Percentiles rank a stretch among this genome's conserved stretches.
Conservation (phyloP, 148 eudicot genomes). For the Cornus kousa region DNA sequence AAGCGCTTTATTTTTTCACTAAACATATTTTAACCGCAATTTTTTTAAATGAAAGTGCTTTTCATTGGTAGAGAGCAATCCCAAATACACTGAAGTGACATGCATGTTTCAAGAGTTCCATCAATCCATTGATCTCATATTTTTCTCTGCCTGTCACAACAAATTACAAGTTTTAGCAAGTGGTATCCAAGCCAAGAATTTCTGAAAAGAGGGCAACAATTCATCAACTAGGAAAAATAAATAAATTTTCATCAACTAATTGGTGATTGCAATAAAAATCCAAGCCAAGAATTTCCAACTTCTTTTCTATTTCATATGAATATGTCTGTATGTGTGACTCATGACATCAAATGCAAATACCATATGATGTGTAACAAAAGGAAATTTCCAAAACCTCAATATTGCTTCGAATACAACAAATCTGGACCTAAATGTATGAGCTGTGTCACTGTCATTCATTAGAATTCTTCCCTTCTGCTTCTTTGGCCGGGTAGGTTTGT, state of each 20-base stretch:
- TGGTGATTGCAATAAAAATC: neutral
- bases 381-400: too few species aligned
- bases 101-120: slow-evolving; percentile 63
- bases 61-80: slow-evolving; percentile 44
- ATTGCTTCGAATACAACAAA: too few species aligned
- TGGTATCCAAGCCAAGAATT: neutral
- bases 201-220: neutral
- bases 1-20: too few species aligned
- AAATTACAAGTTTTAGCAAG: neutral
- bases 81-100: slow-evolving; percentile 34
- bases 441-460: too few species aligned
- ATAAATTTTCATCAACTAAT: too few species aligned
- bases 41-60: slow-evolving; percentile 48
- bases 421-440: too few species aligned
- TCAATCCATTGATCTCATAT: slow-evolving; percentile 50
- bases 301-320: neutral
- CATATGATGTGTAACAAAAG: too few species aligned
- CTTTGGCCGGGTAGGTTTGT: slow-evolving; percentile 45
- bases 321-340: too few species aligned
- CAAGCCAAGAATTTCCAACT: neutral
- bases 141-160: slow-evolving; percentile 57
- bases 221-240: too few species aligned
- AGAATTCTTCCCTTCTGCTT: too few species aligned
- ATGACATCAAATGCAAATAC: too few species aligned
- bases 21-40: slow-evolving; percentile 11